Conservation (phyloP, 805 yeast species). For the Jamesozyma piceae region DNA sequence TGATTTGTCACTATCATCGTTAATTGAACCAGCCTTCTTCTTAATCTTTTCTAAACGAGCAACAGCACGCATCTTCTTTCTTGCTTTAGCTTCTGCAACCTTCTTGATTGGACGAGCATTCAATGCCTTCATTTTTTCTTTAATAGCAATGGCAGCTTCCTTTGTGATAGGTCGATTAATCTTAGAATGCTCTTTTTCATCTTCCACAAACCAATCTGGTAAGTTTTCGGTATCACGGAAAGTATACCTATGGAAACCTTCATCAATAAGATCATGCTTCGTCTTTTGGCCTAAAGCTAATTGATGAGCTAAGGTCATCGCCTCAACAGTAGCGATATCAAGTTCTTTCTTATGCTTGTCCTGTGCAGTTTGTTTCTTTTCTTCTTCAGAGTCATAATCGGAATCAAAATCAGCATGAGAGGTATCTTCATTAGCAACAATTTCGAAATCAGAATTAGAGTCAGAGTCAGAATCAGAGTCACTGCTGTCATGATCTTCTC, state of each 20-base stretch:
- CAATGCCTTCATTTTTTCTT: conserved; percentile 65
- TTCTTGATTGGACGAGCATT: conserved; percentile 98
- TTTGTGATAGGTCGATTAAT: conserved; percentile 87
- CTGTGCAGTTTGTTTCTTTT: conserved; percentile 34
- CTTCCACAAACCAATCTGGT: conserved; percentile 97
- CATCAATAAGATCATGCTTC: conserved; percentile 79
- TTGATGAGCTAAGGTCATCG: conserved; percentile 97
- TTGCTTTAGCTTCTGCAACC: conserved; percentile 94
- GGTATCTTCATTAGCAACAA: conserved; percentile 37
- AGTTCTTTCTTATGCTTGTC: conserved; percentile 51
- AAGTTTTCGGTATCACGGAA: conserved; percentile 85
- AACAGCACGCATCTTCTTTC: conserved; percentile 89
- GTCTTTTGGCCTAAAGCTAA: conserved; percentile 81
- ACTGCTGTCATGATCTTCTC: conserved; percentile 11
- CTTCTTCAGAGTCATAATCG: conserved; percentile 47
- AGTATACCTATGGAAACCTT: conserved; percentile 84
- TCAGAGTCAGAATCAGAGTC: conserved; percentile 20
- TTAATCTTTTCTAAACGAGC: conserved; percentile 78
- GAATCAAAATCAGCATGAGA: conserved; percentile 30
- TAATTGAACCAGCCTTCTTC: conserved; percentile 86
- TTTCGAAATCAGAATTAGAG: conserved; percentile 35
- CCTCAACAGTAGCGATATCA: conserved; percentile 85
- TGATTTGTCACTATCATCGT: conserved; percentile 77
- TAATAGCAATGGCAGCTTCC: conserved; percentile 75
- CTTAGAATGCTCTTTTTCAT: conserved; percentile 79